A percentile compares a stretch with the other conserved stretches of the same genome.
Conservation (phyloP, 176 grass and related monocot species). For the Phragmites australis region DNA sequence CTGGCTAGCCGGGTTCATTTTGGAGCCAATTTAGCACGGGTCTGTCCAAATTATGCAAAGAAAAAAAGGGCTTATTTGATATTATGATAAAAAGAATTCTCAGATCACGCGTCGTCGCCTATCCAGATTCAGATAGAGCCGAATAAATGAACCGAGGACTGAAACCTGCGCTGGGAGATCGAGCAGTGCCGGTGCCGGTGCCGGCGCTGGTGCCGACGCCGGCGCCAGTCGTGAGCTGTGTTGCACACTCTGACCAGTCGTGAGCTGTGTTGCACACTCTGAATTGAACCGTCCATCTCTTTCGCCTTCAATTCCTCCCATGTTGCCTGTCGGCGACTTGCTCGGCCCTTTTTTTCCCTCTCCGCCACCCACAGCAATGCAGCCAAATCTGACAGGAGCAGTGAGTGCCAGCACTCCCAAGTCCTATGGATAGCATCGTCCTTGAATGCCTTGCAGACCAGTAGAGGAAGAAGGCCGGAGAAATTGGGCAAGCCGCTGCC, state of each 20-base stretch:
- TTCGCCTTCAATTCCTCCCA: conserved; percentile 38
- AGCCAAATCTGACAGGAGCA: background rate
- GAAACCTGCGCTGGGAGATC: background rate
- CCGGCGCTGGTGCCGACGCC: background rate
- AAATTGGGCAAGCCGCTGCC: background rate
- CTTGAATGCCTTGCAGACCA: background rate
- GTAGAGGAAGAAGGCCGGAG: background rate
- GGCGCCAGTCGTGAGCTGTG: background rate
- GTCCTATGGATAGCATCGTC: background rate
- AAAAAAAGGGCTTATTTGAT: background rate
- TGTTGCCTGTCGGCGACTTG: conserved; percentile 41
- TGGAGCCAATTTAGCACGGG: no score
- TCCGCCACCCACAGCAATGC: background rate
- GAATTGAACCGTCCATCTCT: background rate
- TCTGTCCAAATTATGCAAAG: background rate
- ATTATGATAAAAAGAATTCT: background rate
- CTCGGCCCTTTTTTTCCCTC: background rate
- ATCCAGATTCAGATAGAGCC: conserved; percentile 2
- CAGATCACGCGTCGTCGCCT: background rate
- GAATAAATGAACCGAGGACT: background rate
- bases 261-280: conserved; percentile 20
- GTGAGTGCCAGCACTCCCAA: background rate
- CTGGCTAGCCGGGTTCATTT: no score
- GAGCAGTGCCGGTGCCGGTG: background rate
- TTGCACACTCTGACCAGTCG: background rate